Percentiles rank a stretch among this genome's conserved stretches.
phyloP scores from a whole-genome alignment of 1,139 yeast genomes.

The Geotrichum restrictum region DNA sequence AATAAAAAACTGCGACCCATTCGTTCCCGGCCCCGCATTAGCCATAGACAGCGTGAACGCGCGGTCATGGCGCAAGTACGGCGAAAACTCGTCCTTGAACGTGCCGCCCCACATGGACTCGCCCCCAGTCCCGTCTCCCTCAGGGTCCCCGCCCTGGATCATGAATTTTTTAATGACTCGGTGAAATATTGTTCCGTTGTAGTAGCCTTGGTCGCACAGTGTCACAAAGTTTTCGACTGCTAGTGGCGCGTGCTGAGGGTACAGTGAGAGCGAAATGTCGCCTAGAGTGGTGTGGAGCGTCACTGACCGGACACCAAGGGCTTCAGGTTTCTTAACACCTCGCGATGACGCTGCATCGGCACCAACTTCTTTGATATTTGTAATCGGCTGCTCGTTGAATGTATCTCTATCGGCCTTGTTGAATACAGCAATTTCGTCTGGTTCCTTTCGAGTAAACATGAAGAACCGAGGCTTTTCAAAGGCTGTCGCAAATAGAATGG shows the following conservation, averaged over 20 bases:
- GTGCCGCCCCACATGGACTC: constrained; percentile 43
- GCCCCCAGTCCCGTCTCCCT: constrained; percentile 51
- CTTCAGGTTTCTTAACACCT: constrained; percentile 8
- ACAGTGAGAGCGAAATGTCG: constrained; percentile 44
- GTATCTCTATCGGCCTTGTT: constrained; percentile 18
- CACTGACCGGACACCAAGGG: constrained; percentile 20
- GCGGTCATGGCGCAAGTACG: constrained; percentile 40
- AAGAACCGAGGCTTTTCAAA: constrained; percentile 37
- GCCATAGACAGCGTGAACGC: constrained; percentile 56
- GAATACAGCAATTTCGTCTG: constrained; percentile 24
- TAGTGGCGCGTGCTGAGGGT: constrained; percentile 42
- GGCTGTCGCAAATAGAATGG: constrained; percentile 41
- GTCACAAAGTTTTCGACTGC: constrained; percentile 47
- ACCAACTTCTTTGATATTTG: not conserved
- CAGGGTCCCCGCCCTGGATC: constrained; percentile 54
- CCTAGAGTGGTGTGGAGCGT: constrained; percentile 48
- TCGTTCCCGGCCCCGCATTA: constrained; percentile 58
- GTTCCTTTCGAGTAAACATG: constrained; percentile 34
- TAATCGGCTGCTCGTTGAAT: constrained; percentile 11
- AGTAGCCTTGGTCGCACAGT: constrained; percentile 42
- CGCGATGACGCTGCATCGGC: constrained; percentile 2
- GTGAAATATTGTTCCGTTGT: constrained; percentile 46
- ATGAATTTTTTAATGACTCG: constrained; percentile 48
- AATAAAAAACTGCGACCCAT: constrained; percentile 63
- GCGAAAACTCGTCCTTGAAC: constrained; percentile 46